Conservation (phyloP, 805 yeast species). For the Yamadazyma scolyti region DNA sequence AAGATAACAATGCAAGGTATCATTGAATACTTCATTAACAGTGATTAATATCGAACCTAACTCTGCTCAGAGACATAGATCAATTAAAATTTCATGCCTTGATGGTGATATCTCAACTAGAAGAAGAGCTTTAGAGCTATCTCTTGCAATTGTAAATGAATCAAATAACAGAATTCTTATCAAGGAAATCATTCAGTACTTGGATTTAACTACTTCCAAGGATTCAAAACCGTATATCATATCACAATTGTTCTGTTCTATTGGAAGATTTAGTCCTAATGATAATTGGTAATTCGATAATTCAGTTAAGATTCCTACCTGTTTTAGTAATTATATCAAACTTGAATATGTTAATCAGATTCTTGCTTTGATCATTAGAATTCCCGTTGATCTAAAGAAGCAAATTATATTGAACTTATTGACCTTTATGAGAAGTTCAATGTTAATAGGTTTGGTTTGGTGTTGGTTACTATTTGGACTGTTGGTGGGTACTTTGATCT, state of each 20-base stretch:
- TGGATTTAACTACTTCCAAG: constrained; percentile 56
- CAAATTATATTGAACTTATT: constrained; percentile 56
- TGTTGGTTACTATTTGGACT: constrained; percentile 78
- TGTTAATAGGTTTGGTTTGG: constrained; percentile 55
- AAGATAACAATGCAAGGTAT: constrained; percentile 87
- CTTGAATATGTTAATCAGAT: constrained; percentile 73
- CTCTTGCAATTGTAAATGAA: constrained; percentile 84
- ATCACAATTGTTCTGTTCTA: constrained; percentile 63
- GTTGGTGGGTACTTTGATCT: constrained; percentile 87
- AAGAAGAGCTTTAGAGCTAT: constrained; percentile 86
- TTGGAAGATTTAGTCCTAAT: constrained; percentile 68
- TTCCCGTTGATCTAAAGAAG: constrained; percentile 51
- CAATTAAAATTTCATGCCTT: constrained; percentile 82
- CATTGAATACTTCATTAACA: constrained; percentile 76
- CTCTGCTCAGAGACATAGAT: constrained; percentile 91
- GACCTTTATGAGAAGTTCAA: constrained; percentile 46
- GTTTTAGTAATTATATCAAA: constrained; percentile 71
- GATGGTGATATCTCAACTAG: constrained; percentile 92
- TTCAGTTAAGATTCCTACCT: constrained; percentile 61
- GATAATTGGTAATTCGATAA: constrained; percentile 86
- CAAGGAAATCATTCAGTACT: constrained; percentile 71
- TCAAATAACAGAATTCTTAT: constrained; percentile 77
- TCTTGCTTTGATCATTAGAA: constrained; percentile 58
- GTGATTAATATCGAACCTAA: constrained; percentile 85
- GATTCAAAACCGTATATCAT: constrained; percentile 70